A percentile compares a stretch with the other conserved stretches of the same genome.
These are phyloP conservation scores for Hortaea werneckii DNA, from an alignment of 2,329 filamentous ascomycete genomes.

Conservation along the genomic window DNA sequence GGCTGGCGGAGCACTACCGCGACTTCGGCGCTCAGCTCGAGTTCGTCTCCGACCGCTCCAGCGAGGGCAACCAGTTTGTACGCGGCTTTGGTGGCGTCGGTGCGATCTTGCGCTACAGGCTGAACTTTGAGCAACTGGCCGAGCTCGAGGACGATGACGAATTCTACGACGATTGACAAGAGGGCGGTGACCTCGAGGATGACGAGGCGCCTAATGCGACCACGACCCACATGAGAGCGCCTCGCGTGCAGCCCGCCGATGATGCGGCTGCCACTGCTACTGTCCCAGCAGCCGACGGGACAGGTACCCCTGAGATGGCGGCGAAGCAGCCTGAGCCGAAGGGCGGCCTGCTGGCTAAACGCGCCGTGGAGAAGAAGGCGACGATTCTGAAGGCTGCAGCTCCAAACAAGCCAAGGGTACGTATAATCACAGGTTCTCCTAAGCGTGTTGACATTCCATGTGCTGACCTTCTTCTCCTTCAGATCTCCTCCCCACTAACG, in stretches of 20 bases:
- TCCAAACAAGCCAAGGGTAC: slow-evolving; percentile 18
- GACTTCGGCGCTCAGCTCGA: slow-evolving; percentile 93
- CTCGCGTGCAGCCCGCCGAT: slow-evolving; percentile 32
- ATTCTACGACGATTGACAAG: slow-evolving; percentile 90
- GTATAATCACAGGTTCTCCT: not conserved
- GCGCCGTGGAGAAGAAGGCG: slow-evolving; percentile 2
- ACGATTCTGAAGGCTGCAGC: slow-evolving; percentile 2
- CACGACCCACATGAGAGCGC: slow-evolving; percentile 37
- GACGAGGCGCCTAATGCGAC: slow-evolving; percentile 74
- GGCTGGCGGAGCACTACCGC: slow-evolving; percentile 97
- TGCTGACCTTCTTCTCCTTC: not conserved
- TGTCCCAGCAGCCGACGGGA: slow-evolving; percentile 16
- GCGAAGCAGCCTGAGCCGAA: not conserved
- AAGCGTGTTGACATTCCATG: no score
- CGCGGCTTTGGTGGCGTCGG: slow-evolving; percentile 99
- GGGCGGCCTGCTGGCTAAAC: slow-evolving; percentile 3
- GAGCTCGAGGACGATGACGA: slow-evolving; percentile 73
- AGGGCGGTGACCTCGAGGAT: slow-evolving; percentile 44
- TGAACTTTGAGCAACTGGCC: slow-evolving; percentile 98
- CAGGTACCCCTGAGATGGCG: not conserved
- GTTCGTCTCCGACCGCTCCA: slow-evolving; percentile 95
- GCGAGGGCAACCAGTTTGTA: slow-evolving; percentile 98
- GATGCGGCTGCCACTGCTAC: slow-evolving; percentile 17
- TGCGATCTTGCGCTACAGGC: slow-evolving; percentile 94
- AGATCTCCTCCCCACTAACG: slow-evolving; percentile 20